phyloP scores from a whole-genome alignment of 768 basidiomycete species.

The Psilocybe cyanescens region DNA sequence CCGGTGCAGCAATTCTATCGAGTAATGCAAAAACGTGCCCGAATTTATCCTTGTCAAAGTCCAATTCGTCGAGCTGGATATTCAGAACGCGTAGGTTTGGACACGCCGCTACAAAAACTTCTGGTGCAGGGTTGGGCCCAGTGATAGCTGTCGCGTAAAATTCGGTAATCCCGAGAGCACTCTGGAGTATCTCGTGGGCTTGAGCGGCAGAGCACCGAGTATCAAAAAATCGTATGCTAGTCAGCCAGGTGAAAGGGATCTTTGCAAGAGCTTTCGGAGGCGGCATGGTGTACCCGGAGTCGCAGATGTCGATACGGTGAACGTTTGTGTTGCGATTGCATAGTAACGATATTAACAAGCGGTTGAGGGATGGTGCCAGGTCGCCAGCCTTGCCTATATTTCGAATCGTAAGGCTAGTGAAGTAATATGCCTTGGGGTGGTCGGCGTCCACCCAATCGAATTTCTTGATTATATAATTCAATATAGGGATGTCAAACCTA shows the following conservation, averaged over 20 bases:
- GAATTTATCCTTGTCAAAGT: background rate
- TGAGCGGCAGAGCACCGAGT: background rate
- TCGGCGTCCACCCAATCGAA: background rate
- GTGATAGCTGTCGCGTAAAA: background rate
- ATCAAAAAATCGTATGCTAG: slow-evolving; percentile 1
- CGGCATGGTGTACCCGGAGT: background rate
- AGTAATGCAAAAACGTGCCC: slow-evolving; percentile 4
- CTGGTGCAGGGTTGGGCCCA: background rate
- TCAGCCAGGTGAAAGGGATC: background rate
- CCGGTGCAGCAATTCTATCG: background rate
- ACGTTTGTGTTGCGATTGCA: background rate
- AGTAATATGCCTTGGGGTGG: background rate
- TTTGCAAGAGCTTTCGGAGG: background rate
- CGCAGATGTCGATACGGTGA: background rate
- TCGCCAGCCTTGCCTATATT: background rate
- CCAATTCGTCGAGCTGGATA: slow-evolving; percentile 2
- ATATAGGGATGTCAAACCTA: background rate
- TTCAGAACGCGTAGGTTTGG: slow-evolving; percentile 1
- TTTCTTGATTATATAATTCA: background rate
- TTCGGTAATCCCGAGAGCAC: background rate
- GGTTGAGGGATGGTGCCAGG: background rate
- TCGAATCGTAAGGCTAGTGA: background rate
- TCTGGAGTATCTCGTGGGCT: slow-evolving; percentile 1
- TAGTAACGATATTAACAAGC: background rate
- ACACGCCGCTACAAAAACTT: background rate